These are phyloP conservation scores for Anaeramoeba flamelloides DNA, from an alignment of 78 protist genomes.

Conservation along the genomic window DNA sequence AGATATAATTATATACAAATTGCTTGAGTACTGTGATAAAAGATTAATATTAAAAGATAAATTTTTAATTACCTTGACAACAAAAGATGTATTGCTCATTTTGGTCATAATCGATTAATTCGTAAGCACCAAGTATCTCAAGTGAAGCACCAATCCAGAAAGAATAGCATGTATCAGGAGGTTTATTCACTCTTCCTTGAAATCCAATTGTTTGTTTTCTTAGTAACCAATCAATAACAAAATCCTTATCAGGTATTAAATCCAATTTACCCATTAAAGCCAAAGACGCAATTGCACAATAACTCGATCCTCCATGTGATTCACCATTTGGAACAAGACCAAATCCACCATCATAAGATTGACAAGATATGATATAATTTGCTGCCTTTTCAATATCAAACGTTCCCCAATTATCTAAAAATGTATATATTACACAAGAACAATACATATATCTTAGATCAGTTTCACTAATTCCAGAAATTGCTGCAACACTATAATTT, in stretches of 20 bases:
- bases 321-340: constrained; percentile 15
- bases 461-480: constrained; percentile 6
- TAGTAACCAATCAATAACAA: background rate
- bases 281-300: constrained; percentile 22
- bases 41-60: too few species aligned
- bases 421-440: background rate
- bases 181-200: constrained; percentile 21
- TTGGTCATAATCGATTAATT: background rate
- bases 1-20: too few species aligned
- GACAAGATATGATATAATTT: background rate
- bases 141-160: constrained; percentile 26
- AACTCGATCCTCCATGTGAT: constrained; percentile 27
- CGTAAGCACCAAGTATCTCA: background rate
- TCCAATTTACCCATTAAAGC: constrained; percentile 2
- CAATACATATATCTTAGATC: constrained; percentile 26
- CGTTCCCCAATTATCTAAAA: background rate
- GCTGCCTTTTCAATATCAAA: background rate
- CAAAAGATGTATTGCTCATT: background rate
- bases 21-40: too few species aligned
- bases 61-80: background rate
- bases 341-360: constrained; percentile 18
- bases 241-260: too few species aligned
- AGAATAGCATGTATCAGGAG: constrained; percentile 28
- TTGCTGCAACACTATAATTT: background rate
- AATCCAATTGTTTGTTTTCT: constrained; percentile 10